A percentile compares a stretch with the other conserved stretches of the same genome.
These are phyloP conservation scores for Wallacemonas rigidus DNA, from an alignment of 208 protist genomes.

Conservation along the genomic window DNA sequence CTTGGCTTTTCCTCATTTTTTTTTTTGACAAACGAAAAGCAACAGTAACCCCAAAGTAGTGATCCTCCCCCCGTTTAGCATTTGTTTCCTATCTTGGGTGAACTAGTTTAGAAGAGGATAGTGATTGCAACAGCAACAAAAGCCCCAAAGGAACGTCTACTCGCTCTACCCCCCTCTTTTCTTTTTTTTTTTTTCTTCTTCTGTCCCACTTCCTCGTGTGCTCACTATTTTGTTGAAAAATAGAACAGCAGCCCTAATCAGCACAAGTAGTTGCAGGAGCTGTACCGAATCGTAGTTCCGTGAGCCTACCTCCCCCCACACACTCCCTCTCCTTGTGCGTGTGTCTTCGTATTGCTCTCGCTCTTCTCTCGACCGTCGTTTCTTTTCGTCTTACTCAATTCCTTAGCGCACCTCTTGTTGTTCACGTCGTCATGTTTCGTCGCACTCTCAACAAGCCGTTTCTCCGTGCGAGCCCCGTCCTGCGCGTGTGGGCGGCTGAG, in stretches of 20 bases:
- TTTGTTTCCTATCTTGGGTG: neutral
- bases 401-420: neutral
- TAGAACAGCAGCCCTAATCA: too few species aligned
- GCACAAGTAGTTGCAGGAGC: neutral
- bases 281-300: neutral
- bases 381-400: neutral
- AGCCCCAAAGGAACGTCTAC: constrained; percentile 11
- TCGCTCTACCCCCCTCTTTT: neutral
- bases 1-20: neutral
- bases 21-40: neutral
- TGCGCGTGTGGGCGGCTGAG: constrained; percentile 87
- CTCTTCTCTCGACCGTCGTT: too few species aligned
- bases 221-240: too few species aligned
- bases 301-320: neutral
- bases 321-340: neutral
- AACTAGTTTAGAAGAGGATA: neutral
- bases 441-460: constrained; percentile 17
- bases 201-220: neutral
- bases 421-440: neutral
- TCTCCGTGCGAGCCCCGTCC: constrained; percentile 56
- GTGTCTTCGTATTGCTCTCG: too few species aligned
- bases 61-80: neutral
- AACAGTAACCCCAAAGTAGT: neutral
- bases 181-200: constrained; percentile 12
- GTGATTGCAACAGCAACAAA: constrained; percentile 3